Percentiles rank a stretch among this genome's conserved stretches.
Conservation (phyloP, 2,329 filamentous ascomycete genomes). For the Aspergillus japonicus region DNA sequence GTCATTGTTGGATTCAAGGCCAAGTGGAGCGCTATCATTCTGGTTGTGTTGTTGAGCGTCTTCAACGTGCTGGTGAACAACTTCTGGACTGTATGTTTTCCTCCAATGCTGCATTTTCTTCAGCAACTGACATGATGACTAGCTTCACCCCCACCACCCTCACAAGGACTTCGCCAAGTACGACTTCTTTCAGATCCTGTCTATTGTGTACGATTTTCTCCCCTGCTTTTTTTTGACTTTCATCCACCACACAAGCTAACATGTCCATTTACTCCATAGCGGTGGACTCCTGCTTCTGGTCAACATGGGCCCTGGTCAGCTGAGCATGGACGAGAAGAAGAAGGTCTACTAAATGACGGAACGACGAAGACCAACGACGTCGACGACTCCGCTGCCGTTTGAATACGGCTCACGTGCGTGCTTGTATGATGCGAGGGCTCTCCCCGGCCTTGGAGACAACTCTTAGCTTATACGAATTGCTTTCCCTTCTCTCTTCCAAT, state of each 20-base stretch:
- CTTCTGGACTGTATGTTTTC: slow-evolving; percentile 89
- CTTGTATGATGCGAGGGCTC: neutral
- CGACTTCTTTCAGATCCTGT: slow-evolving; percentile 99
- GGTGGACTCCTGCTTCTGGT: slow-evolving; percentile 93
- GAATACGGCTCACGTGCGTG: neutral
- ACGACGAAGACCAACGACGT: neutral
- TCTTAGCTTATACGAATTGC: neutral
- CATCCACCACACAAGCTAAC: neutral
- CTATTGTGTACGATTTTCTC: slow-evolving; percentile 70
- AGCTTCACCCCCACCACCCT: slow-evolving; percentile 96
- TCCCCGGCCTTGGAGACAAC: neutral
- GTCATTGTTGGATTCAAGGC: slow-evolving; percentile 99
- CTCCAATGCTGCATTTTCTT: neutral
- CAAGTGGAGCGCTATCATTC: slow-evolving; percentile 94
- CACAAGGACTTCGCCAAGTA: slow-evolving; percentile 99
- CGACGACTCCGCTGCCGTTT: neutral
- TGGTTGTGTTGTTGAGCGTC: slow-evolving; percentile 90
- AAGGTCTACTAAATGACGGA: slow-evolving; percentile 77
- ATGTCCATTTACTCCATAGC: slow-evolving; percentile 33
- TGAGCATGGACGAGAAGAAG: slow-evolving; percentile 99
- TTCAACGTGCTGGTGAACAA: slow-evolving; percentile 99
- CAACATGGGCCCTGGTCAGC: slow-evolving; percentile 96
- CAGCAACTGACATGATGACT: slow-evolving; percentile 20
- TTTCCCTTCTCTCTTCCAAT: neutral
- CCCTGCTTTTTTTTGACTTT: neutral